A percentile compares a stretch with the other conserved stretches of the same genome.
Conservation (phyloP, 2,329 filamentous ascomycete species). For the Talaromyces albobiverticillius region DNA sequence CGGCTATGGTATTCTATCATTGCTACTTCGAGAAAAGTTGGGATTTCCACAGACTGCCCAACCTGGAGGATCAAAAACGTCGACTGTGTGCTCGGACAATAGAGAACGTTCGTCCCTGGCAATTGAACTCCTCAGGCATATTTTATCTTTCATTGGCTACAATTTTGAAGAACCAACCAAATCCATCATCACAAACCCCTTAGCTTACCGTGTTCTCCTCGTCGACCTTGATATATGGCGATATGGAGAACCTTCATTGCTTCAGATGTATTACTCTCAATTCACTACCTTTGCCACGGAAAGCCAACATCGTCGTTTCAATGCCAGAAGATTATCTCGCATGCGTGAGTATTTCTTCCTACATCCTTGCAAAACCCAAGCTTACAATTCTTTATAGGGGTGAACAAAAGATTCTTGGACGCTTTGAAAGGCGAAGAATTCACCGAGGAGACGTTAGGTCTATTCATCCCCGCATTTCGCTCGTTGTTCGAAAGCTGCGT, state of each 20-base stretch:
- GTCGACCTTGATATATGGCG: conserved; percentile 95
- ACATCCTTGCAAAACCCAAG: background rate
- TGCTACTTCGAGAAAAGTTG: conserved; percentile 80
- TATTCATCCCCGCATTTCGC: conserved; percentile 76
- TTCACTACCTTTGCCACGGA: conserved; percentile 84
- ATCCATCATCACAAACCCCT: conserved; percentile 91
- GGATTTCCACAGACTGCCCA: conserved; percentile 29
- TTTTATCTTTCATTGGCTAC: conserved; percentile 87
- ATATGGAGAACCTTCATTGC: conserved; percentile 69
- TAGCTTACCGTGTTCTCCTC: conserved; percentile 87
- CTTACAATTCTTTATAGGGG: conserved; percentile 54
- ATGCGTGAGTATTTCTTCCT: conserved; percentile 67
- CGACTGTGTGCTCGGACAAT: conserved; percentile 31
- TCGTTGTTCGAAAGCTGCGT: conserved; percentile 76
- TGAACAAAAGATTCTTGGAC: conserved; percentile 85
- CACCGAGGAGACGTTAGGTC: conserved; percentile 65
- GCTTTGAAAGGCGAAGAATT: conserved; percentile 83
- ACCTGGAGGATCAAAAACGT: conserved; percentile 42
- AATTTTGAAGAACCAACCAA: conserved; percentile 74
- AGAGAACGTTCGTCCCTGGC: conserved; percentile 54
- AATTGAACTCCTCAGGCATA: conserved; percentile 66
- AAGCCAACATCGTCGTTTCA: conserved; percentile 91
- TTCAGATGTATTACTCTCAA: conserved; percentile 89
- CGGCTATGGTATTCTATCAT: conserved; percentile 83
- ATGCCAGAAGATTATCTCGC: conserved; percentile 76